Percentiles rank a stretch among this genome's conserved stretches.
Conservation (phyloP, 2,329 filamentous ascomycete genomes). For the Podosphaera aphanis region DNA sequence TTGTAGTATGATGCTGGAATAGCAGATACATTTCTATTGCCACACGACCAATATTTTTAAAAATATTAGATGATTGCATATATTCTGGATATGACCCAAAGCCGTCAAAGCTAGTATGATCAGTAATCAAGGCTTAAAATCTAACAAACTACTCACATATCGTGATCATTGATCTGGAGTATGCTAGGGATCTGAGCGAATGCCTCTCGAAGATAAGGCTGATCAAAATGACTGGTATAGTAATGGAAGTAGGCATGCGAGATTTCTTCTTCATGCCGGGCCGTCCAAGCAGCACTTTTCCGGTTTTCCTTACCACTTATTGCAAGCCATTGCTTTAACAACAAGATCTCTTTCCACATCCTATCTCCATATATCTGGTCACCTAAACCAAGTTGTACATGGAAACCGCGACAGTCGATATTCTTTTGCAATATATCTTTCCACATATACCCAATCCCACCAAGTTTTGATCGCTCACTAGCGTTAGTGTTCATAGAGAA, state of each 20-base stretch:
- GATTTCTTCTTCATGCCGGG: conserved; percentile 84
- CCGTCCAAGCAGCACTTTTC: conserved; percentile 77
- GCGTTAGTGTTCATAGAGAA: conserved; percentile 74
- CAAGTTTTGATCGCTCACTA: conserved; percentile 63
- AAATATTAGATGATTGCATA: conserved; percentile 93
- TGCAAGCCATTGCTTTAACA: conserved; percentile 83
- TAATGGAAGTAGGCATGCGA: conserved; percentile 96
- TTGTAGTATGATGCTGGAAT: conserved; percentile 92
- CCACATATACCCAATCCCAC: conserved; percentile 92
- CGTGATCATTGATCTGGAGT: conserved; percentile 83
- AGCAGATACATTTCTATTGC: conserved; percentile 95
- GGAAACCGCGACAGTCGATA: conserved; percentile 84
- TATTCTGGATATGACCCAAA: conserved; percentile 95
- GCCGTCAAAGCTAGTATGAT: conserved; percentile 57
- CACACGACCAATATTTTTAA: conserved; percentile 91
- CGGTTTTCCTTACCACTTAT: conserved; percentile 84
- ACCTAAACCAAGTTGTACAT: conserved; percentile 75
- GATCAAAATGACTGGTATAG: conserved; percentile 95
- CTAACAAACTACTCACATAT: conserved; percentile 48
- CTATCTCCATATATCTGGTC: conserved; percentile 91
- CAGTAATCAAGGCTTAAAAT: conserved; percentile 2
- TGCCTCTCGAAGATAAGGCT: conserved; percentile 78
- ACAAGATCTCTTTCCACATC: conserved; percentile 84
- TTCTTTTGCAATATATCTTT: conserved; percentile 97
- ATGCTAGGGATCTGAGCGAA: conserved; percentile 95